phyloP scores from a whole-genome alignment of 805 yeast genomes.

The Ogataea parapolymorpha region DNA sequence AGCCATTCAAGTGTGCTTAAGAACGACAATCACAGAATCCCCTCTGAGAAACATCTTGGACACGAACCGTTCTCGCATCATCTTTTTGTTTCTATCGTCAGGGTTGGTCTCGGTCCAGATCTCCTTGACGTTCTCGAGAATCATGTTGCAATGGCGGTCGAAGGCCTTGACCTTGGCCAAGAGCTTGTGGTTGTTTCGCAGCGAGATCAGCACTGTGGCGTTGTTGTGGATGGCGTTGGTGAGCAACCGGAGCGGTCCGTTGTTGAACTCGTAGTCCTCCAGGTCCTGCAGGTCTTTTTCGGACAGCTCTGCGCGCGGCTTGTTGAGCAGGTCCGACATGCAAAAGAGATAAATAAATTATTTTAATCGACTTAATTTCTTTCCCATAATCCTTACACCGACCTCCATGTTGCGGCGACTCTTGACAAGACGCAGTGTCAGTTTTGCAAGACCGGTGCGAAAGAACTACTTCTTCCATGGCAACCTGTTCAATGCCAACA shows the following conservation, averaged over 20 bases:
- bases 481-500: conserved; percentile 3
- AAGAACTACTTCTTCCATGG: conserved; percentile 18
- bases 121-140: conserved; percentile 88
- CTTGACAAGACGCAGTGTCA: not conserved
- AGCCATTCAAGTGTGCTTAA: conserved; percentile 29
- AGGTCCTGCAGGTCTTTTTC: conserved; percentile 74
- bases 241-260: conserved; percentile 91
- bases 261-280: conserved; percentile 84
- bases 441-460: conserved; percentile 1
- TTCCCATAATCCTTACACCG: conserved; percentile 8
- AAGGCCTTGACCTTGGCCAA: conserved; percentile 90
- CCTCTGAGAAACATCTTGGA: conserved; percentile 92
- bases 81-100: conserved; percentile 33
- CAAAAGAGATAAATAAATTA: not conserved
- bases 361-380: not conserved
- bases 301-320: conserved; percentile 76
- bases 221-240: conserved; percentile 75
- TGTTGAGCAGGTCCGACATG: conserved; percentile 55
- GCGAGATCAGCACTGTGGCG: conserved; percentile 78
- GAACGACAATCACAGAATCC: conserved; percentile 85
- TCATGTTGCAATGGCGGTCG: conserved; percentile 94
- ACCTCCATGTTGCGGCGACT: conserved; percentile 5
- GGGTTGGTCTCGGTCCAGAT: conserved; percentile 58
- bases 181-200: conserved; percentile 90
- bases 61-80: conserved; percentile 66